These are phyloP conservation scores for Ceratocystis albifundus DNA, from an alignment of 2,329 filamentous ascomycete species.

Conservation along the genomic window DNA sequence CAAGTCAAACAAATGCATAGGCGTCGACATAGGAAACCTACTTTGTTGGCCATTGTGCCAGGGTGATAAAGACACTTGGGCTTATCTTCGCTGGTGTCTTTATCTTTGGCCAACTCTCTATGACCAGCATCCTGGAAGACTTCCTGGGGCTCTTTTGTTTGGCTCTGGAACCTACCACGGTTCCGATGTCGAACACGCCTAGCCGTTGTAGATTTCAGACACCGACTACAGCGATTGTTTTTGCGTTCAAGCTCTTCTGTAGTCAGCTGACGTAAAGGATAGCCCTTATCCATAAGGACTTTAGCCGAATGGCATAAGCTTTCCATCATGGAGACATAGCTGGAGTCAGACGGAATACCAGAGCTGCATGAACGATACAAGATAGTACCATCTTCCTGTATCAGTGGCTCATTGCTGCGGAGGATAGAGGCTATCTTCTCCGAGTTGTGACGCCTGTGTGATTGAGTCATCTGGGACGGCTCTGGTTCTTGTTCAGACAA, in stretches of 20 bases:
- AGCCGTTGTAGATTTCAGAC: slow-evolving; percentile 24
- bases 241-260: slow-evolving; percentile 28
- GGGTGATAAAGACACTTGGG: slow-evolving; percentile 25
- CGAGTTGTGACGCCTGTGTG: not conserved
- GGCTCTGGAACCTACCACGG: slow-evolving; percentile 13
- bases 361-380: not conserved
- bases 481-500: not conserved
- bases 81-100: slow-evolving; percentile 13
- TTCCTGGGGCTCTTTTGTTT: not conserved
- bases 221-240: slow-evolving; percentile 27
- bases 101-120: not conserved
- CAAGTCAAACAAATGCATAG: not conserved
- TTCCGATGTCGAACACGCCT: not conserved
- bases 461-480: not conserved
- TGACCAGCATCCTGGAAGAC: not conserved
- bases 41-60: slow-evolving; percentile 28
- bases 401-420: not conserved
- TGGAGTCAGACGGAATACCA: not conserved
- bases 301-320: slow-evolving; percentile 4
- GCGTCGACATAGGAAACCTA: slow-evolving; percentile 22
- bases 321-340: slow-evolving; percentile 3
- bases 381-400: not conserved
- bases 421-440: not conserved
- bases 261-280: slow-evolving; percentile 27
- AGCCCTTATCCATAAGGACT: slow-evolving; percentile 24